These are phyloP conservation scores for Terfezia boudieri DNA, from an alignment of 495 filamentous ascomycete species.

Conservation along the genomic window DNA sequence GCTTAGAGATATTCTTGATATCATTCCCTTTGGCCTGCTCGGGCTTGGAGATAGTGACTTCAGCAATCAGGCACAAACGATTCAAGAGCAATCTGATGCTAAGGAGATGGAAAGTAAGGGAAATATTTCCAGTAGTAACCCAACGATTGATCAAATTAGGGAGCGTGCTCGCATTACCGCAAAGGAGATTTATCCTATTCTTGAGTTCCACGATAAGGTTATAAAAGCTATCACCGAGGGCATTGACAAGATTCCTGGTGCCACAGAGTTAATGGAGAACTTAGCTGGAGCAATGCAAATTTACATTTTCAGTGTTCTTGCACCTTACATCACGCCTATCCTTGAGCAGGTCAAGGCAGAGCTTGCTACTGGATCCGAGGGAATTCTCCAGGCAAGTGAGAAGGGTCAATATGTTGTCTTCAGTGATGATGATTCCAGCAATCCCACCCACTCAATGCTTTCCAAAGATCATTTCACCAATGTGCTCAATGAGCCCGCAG, in stretches of 20 bases:
- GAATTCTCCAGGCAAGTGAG: slow-evolving; percentile 58
- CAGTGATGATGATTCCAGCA: slow-evolving; percentile 41
- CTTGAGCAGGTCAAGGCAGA: slow-evolving; percentile 67
- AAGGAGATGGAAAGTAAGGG: slow-evolving; percentile 38
- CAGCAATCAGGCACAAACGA: slow-evolving; percentile 39
- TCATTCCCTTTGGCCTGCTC: slow-evolving; percentile 55
- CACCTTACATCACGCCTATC: slow-evolving; percentile 64
- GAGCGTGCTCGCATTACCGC: slow-evolving; percentile 34
- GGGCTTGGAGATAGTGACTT: slow-evolving; percentile 51
- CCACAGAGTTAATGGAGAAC: slow-evolving; percentile 57
- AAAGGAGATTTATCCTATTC: slow-evolving; percentile 57
- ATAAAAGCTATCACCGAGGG: slow-evolving; percentile 54
- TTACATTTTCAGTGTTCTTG: slow-evolving; percentile 65
- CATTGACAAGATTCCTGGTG: slow-evolving; percentile 58
- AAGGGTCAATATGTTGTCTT: slow-evolving; percentile 69
- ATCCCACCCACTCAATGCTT: slow-evolving; percentile 82
- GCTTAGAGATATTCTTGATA: slow-evolving; percentile 50
- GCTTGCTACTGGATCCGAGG: slow-evolving; percentile 55
- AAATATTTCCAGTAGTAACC: not conserved
- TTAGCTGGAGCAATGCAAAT: slow-evolving; percentile 56
- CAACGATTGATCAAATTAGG: slow-evolving; percentile 25
- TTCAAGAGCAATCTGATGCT: slow-evolving; percentile 50
- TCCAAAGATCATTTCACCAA: slow-evolving; percentile 83
- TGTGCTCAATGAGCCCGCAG: slow-evolving; percentile 65
- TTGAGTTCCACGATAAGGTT: slow-evolving; percentile 72